Base-by-base conservation (phyloP, 441 rosid species). In the Dalechampia spathulata region DNA sequence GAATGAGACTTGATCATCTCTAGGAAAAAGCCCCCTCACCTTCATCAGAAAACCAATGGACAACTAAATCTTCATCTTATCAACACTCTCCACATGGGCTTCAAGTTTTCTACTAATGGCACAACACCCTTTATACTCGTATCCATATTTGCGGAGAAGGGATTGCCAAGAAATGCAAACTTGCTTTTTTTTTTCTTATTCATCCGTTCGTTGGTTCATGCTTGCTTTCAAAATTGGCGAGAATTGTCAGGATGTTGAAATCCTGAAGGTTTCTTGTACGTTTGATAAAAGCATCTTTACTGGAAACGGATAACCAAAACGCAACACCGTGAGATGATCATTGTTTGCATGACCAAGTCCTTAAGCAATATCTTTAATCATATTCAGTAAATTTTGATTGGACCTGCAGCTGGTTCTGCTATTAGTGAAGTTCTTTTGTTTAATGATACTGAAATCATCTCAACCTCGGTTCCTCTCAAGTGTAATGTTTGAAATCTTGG, bases 401-500 rank as follows among this genome's bases (percentile, higher is more conserved):
- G n/a, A n/a, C n/a, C n/a, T n/a, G n/a, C n/a, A n/a, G n/a, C n/a
- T n/a, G n/a, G n/a, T n/a, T n/a, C n/a, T n/a, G n/a, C n/a, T n/a
- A n/a, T n/a, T n/a, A n/a, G n/a, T n/a, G n/a, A n/a, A n/a, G n/a
- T n/a, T n/a, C n/a, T n/a, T n/a, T n/a, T n/a, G n/a, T n/a, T n/a
- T n/a, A n/a, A n/a, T n/a, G n/a, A n/a, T n/a, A n/a, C n/a, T n/a
- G n/a, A n/a, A n/a, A n/a, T n/a, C n/a, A n/a, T n/a, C n/a, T n/a
- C n/a, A n/a, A n/a, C n/a, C n/a, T n/a, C n/a, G n/a, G n/a, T n/a
- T n/a, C n/a, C n/a, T n/a, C n/a, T n/a, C 52, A 23, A 38, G 27
- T 46, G 7, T 26, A 42, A 47, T 46, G 49, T 49, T 48, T 48
- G 7, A 32, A 49, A 42, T 17, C 27, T 64, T 57, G 39, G 46